Evolutionary conservation across 192 early-diverging fungal species (phyloP).

Genomic region (Umbelopsis ramanniana): DNA sequence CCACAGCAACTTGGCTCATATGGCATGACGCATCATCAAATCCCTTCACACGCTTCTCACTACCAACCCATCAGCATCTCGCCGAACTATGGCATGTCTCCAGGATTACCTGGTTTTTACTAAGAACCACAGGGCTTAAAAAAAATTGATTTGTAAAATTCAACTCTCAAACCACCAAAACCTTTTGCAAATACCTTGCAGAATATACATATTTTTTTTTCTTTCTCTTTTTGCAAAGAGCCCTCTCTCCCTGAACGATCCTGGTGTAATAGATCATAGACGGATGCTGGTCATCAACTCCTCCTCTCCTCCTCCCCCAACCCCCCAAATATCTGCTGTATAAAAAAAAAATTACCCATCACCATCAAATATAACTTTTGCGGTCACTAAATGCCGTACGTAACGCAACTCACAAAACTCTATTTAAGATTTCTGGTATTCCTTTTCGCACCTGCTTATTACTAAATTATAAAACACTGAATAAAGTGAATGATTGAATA

Average conservation of each 20-base stretch:
- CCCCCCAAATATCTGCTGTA: neutral
- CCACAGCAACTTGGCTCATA: neutral
- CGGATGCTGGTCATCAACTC: constrained; percentile 21
- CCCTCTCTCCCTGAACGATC: neutral
- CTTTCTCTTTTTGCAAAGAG: too few relatives aligned
- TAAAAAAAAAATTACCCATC: constrained; percentile 2
- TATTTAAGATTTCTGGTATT: neutral
- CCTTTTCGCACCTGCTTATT: neutral
- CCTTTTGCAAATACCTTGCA: too few relatives aligned
- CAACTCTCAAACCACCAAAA: too few relatives aligned
- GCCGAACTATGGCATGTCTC: constrained; percentile 10
- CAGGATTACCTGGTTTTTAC: constrained; percentile 9
- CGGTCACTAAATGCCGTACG: too few relatives aligned
- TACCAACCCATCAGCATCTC: constrained; percentile 14
- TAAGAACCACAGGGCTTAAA: neutral
- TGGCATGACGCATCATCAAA: neutral
- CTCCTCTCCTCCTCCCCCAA: neutral
- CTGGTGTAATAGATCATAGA: constrained; percentile 20
- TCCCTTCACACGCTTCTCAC: constrained; percentile 11
- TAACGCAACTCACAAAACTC: too few relatives aligned
- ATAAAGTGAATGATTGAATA: too few relatives aligned
- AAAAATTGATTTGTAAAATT: too few relatives aligned
- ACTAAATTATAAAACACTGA: too few relatives aligned
- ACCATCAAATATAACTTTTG: neutral
- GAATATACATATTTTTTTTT: too few relatives aligned